Evolutionary conservation across 176 grass and related monocot species (phyloP).

Genomic region (Themeda triandra): DNA sequence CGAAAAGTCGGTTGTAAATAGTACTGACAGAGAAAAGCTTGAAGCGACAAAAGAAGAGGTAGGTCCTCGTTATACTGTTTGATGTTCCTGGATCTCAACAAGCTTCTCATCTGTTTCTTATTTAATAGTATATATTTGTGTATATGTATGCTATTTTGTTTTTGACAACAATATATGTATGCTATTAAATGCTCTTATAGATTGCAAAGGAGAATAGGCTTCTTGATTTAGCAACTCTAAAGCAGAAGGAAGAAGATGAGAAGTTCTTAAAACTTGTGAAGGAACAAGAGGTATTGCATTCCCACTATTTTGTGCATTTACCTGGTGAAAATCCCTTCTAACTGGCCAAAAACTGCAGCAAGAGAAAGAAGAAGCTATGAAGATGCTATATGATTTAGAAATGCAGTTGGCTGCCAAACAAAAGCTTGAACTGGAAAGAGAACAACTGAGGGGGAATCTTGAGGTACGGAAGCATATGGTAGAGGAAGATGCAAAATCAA

Average conservation of each 20-base stretch:
- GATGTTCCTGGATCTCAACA: neutral
- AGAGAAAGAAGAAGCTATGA: constrained; percentile 47
- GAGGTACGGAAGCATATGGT: constrained; percentile 57
- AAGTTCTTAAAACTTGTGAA: constrained; percentile 42
- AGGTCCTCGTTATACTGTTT: neutral
- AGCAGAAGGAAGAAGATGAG: constrained; percentile 46
- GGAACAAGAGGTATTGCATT: constrained; percentile 48
- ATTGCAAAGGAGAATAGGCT: constrained; percentile 51
- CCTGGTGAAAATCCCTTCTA: constrained; percentile 17
- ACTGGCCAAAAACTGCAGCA: constrained; percentile 29
- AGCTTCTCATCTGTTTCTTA: neutral
- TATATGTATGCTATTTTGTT: neutral
- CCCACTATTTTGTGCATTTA: neutral
- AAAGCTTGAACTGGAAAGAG: constrained; percentile 65
- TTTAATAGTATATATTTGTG: constrained; percentile 2
- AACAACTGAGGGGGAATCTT: constrained; percentile 49
- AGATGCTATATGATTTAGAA: constrained; percentile 38
- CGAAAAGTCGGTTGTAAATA: constrained; percentile 20
- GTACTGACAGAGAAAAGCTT: constrained; percentile 13
- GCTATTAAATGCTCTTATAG: constrained; percentile 24
- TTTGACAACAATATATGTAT: neutral
- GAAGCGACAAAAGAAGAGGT: constrained; percentile 33
- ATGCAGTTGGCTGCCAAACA: constrained; percentile 48
- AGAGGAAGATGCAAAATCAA: constrained; percentile 32
- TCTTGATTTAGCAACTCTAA: constrained; percentile 46